Base-by-base conservation (phyloP, 495 filamentous ascomycete species). In the Platismatia glauca region DNA sequence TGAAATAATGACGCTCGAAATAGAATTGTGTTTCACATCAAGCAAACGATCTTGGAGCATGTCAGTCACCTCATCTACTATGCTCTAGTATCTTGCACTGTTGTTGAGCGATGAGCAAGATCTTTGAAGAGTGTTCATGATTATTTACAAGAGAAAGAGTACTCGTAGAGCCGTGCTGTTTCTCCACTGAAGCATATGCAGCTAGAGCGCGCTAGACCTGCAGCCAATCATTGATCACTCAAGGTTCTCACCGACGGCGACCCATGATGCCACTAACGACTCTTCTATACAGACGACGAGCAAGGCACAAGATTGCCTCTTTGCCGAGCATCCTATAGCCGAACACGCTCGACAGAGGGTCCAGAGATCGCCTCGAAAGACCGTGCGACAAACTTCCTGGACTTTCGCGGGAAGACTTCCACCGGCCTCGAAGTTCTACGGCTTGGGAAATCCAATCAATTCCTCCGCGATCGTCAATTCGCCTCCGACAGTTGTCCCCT, bases 391-490 rank as follows among this genome's bases (percentile, higher is more conserved):
- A 22, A 38, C 52, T 7, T 63, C 61, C 33, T 58, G 41, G 61
- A 57, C 55, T 27, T 38, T 39, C 34, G 39, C 55, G 20, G 24
- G 20, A 58, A 24, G 50, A 53, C 50, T 56, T 20, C 52, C 44
- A 56, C 50, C 29, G 37, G 33, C 37, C 27, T 44, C 60, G 37
- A 62, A 56, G 18, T 62, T 52, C 22, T 52, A 62, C n/a, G 31
- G 44, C 31, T 39, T 63, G 27, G 58, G 61, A 55, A 58, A 63
- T 63, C 61, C 61, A 7, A 27, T 63, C 41, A 63, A 63, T 27
- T 63, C 61, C 16, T 63, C 61, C 16, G 61, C 61, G 0, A 18
- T 58, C 31, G 33, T 39, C 46, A 58, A 27, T 22, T 29, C 57
- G 18, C 41, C 61, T 41, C 22, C 41, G 13, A 65, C 39, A 22